Evolutionary conservation across 176 grass and related monocot species (phyloP), one percentile per base, ranked within the genome.

Genomic region (Secale cereale): DNA sequence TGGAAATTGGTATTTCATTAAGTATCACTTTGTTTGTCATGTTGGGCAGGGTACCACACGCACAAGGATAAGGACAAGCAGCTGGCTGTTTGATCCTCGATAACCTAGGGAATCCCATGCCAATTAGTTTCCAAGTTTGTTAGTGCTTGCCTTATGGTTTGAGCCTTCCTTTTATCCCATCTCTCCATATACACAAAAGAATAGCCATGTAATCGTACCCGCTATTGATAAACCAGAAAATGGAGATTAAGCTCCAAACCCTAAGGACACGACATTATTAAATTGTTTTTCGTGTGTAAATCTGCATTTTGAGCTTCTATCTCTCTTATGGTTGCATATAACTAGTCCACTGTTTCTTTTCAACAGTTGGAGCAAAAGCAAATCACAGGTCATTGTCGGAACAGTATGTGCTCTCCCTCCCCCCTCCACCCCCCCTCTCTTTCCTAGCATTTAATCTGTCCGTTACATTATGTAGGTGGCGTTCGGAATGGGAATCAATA

Each of bases 401-500:
- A 98, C 91, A 37, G 93, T 95, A 93, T 82, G 87, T 61, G 54
- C 39, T 41, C 48, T 59, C 5, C 35, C 35, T 45, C 27, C 20
- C 22, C 56, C 68, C 20, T 4, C 41, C 61, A 14, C 73, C 25
- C 8, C 15, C 59, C 12, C 11, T 22, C 40, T 17, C 11, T 59
- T 43, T 5, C 26, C 26, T 63, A 70, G 20, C 25, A 74, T 23
- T 77, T 1, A 45, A 39, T 71, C 46, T 59, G 60, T 61, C 12
- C 50, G 13, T 78, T 76, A 87, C 14, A 74, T 69, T 76, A 70
- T 86, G 31, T 79, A 98, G 95, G 95, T 98, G 76, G 95, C 93
- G 9, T 98, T 98, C 78, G 95, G 93, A 79, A 98, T 95, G 95
- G 95, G 95, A 77, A 98, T 98, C 78, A 98, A 98, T 85, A 98